Conservation (phyloP, 2,329 filamentous ascomycete species). For the Cladosporium oxysporum region DNA sequence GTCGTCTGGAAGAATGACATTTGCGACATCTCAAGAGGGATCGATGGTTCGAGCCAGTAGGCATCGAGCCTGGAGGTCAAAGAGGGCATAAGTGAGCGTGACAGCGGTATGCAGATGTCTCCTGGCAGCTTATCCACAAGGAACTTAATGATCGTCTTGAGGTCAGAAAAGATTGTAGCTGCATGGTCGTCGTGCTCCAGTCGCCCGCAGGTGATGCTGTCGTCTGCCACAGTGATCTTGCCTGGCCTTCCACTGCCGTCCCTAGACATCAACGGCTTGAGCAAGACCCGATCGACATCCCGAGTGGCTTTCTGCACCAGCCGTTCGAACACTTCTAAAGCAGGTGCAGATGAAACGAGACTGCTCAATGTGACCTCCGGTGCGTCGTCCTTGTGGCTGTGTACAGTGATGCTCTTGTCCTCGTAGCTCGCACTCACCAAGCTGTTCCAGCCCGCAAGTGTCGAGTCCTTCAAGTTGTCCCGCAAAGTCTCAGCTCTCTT, state of each 20-base stretch:
- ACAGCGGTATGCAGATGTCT: slow-evolving; percentile 57
- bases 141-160: slow-evolving; percentile 52
- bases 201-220: slow-evolving; percentile 31
- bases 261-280: slow-evolving; percentile 32
- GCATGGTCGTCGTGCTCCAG: slow-evolving; percentile 22
- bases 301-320: slow-evolving; percentile 30
- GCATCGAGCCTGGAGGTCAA: slow-evolving; percentile 69
- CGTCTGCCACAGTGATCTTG: slow-evolving; percentile 26
- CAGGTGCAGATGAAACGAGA: slow-evolving; percentile 26
- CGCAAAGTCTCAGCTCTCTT: slow-evolving; percentile 66
- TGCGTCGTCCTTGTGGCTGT: slow-evolving; percentile 41
- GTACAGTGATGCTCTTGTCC: slow-evolving; percentile 58
- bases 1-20: slow-evolving; percentile 71
- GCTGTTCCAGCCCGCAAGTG: slow-evolving; percentile 70
- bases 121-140: slow-evolving; percentile 53
- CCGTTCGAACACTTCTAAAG: slow-evolving; percentile 26
- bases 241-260: slow-evolving; percentile 25
- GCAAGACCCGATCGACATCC: slow-evolving; percentile 34
- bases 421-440: slow-evolving; percentile 65
- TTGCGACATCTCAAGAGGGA: slow-evolving; percentile 72
- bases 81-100: slow-evolving; percentile 68
- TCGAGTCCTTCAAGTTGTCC: slow-evolving; percentile 63
- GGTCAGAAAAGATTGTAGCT: slow-evolving; percentile 43
- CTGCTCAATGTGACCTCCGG: slow-evolving; percentile 31
- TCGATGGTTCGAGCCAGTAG: slow-evolving; percentile 72